A percentile compares a stretch with the other conserved stretches of the same genome.
These are phyloP conservation scores for Trebouxia gelatinosa DNA, from an alignment of 163 green algal species.

Conservation along the genomic window DNA sequence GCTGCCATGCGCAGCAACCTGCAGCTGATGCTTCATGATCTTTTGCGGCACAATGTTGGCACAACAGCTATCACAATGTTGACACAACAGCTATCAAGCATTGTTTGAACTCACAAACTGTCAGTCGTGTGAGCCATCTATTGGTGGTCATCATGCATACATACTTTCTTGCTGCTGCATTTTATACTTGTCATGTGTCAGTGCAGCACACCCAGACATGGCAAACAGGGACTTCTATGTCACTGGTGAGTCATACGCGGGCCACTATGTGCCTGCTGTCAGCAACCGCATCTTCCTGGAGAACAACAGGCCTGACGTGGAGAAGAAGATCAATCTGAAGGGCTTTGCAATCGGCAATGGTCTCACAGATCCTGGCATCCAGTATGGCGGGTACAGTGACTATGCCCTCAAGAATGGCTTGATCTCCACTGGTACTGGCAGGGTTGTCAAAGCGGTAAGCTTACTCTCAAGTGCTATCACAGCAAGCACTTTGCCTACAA, in stretches of 20 bases:
- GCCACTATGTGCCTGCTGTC: slow-evolving; percentile 91
- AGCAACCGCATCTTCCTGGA: slow-evolving; percentile 52
- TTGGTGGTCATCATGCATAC: too few species aligned
- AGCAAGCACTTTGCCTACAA: too few species aligned
- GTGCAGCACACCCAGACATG: slow-evolving; percentile 70
- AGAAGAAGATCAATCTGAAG: slow-evolving; percentile 69
- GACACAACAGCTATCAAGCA: too few species aligned
- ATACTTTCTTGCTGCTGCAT: too few species aligned
- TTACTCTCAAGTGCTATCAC: too few species aligned
- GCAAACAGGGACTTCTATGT: slow-evolving; percentile 77
- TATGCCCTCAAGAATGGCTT: slow-evolving; percentile 79
- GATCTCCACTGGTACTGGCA: slow-evolving; percentile 53
- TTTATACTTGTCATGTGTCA: too few species aligned
- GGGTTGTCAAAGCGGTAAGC: slow-evolving; percentile 43
- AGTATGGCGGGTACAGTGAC: slow-evolving; percentile 63
- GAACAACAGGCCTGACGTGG: slow-evolving; percentile 42
- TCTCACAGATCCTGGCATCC: slow-evolving; percentile 83
- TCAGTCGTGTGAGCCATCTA: too few species aligned
- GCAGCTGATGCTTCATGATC: too few species aligned
- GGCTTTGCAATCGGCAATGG: slow-evolving; percentile 94
- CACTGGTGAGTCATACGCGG: slow-evolving; percentile 66
- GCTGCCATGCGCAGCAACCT: too few species aligned
- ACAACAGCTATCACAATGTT: too few species aligned
- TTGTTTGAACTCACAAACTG: too few species aligned
- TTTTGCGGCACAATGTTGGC: too few species aligned